Conservation (phyloP, 306 rosid species). For the Datisca glomerata region DNA sequence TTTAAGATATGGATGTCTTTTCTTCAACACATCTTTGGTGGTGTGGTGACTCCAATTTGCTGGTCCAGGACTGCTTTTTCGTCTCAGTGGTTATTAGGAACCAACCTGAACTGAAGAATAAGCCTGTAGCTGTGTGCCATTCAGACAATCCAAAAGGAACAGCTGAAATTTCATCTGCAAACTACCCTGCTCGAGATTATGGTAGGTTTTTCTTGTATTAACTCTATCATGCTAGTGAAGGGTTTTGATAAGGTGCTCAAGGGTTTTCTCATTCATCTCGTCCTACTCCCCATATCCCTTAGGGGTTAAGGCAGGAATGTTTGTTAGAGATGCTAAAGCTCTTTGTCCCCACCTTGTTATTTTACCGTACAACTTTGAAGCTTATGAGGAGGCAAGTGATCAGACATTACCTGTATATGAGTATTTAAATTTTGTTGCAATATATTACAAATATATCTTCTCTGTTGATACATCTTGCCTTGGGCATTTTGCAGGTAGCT, state of each 20-base stretch:
- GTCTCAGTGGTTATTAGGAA: slow-evolving; percentile 79
- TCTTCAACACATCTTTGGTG: neutral
- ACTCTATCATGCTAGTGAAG: no score
- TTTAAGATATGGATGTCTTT: no score
- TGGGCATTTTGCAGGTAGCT: slow-evolving; percentile 67
- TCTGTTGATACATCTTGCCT: slow-evolving; percentile 4
- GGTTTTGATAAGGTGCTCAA: no score
- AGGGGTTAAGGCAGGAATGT: slow-evolving; percentile 91
- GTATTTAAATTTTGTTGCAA: no score
- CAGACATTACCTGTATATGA: no score
- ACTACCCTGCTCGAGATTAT: slow-evolving; percentile 88
- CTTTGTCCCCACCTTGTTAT: slow-evolving; percentile 71
- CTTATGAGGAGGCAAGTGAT: slow-evolving; percentile 82
- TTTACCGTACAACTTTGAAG: slow-evolving; percentile 82
- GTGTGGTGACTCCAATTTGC: slow-evolving; percentile 13
- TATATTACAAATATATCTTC: no score
- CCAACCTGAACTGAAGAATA: slow-evolving; percentile 47
- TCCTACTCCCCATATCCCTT: slow-evolving; percentile 6
- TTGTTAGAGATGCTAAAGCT: slow-evolving; percentile 82
- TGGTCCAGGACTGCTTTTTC: slow-evolving; percentile 86
- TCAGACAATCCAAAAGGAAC: slow-evolving; percentile 85
- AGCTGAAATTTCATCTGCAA: slow-evolving; percentile 93
- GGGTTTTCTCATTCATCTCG: slow-evolving; percentile 8
- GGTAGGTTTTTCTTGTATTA: slow-evolving; percentile 61
- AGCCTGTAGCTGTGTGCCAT: slow-evolving; percentile 90